These are phyloP conservation scores for Penicillium samsonianum DNA, from an alignment of 495 filamentous ascomycete species.

Conservation along the genomic window DNA sequence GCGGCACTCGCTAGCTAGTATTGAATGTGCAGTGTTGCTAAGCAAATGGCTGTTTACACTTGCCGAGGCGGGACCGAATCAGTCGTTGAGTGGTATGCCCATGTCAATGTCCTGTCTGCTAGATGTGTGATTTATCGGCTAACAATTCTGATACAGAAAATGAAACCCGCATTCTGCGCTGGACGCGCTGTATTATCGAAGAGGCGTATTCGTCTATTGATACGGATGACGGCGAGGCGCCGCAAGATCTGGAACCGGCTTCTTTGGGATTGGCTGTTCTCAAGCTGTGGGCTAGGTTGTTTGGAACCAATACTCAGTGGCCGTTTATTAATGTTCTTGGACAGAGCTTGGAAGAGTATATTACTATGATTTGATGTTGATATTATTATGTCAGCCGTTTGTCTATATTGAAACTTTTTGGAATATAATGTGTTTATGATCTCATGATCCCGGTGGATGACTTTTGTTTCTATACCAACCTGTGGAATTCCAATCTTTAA, in stretches of 20 bases:
- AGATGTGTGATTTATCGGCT: not conserved
- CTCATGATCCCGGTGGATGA: not conserved
- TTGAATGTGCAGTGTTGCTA: constrained; percentile 51
- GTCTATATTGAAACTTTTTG: constrained; percentile 7
- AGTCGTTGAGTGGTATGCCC: constrained; percentile 35
- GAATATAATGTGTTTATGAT: not conserved
- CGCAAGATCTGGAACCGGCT: constrained; percentile 29
- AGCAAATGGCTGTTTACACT: constrained; percentile 51
- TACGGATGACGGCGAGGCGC: constrained; percentile 30
- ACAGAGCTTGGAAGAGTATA: constrained; percentile 38
- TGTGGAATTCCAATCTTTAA: no score
- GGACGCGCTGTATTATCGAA: constrained; percentile 41
- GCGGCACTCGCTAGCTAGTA: constrained; percentile 48
- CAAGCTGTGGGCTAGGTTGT: constrained; percentile 41
- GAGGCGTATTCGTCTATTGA: constrained; percentile 44
- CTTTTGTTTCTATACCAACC: no score
- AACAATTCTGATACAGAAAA: constrained; percentile 28
- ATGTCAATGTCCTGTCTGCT: not conserved
- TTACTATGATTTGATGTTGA: constrained; percentile 31
- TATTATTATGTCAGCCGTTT: not conserved
- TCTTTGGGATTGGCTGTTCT: constrained; percentile 38
- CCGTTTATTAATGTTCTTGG: constrained; percentile 44
- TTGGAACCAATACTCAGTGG: constrained; percentile 43
- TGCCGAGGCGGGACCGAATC: constrained; percentile 33
- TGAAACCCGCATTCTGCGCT: constrained; percentile 41